phyloP scores from a whole-genome alignment of 2,329 filamentous ascomycete species.

The Colletotrichum chrysophilum region DNA sequence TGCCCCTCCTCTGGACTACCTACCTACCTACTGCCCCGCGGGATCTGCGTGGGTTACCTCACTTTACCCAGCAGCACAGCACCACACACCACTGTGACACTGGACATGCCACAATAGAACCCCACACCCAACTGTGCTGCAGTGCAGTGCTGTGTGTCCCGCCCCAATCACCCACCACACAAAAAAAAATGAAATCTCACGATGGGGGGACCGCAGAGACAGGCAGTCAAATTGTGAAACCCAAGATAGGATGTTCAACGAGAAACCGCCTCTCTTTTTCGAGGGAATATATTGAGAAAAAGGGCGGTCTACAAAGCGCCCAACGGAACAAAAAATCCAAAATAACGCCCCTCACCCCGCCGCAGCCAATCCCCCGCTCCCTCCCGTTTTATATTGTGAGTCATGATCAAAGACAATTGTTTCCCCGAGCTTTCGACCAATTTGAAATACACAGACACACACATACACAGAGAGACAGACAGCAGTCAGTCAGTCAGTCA shows the following conservation, averaged over 20 bases:
- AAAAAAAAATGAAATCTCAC: not conserved
- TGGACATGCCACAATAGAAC: not conserved
- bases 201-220: not conserved
- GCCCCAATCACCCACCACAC: not conserved
- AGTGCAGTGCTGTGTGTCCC: not conserved
- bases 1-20: not conserved
- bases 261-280: not conserved
- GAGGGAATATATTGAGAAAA: not conserved
- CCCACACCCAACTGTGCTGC: not conserved
- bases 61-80: not conserved
- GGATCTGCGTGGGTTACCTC: constrained; percentile 3
- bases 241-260: not conserved
- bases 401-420: not conserved
- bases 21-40: not conserved
- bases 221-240: not conserved
- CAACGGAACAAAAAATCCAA: not conserved
- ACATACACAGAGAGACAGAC: not conserved
- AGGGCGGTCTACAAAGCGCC: not conserved
- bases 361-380: not conserved
- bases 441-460: not conserved
- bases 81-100: not conserved
- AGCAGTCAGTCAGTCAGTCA: not conserved
- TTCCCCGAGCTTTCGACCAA: not conserved
- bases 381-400: not conserved
- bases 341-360: not conserved